phyloP scores from a whole-genome alignment of 1,139 yeast genomes.

The Blastobotrys ciferrii region DNA sequence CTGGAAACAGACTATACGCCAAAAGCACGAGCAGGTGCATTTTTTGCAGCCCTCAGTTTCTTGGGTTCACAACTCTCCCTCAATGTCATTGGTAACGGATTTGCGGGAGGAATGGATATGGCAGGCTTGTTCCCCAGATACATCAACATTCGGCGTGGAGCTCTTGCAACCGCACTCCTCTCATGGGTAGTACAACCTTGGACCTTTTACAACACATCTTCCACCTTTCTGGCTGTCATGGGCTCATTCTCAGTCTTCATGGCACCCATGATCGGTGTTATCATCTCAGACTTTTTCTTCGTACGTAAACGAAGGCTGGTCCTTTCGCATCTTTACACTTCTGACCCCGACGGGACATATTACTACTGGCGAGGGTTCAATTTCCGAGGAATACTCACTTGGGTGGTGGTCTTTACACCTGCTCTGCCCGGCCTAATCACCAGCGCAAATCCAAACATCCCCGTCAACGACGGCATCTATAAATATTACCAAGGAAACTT shows the following conservation, averaged over 20 bases:
- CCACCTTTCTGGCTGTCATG: constrained; percentile 46
- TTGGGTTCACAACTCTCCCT: constrained; percentile 48
- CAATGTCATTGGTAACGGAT: constrained; percentile 50
- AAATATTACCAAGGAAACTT: constrained; percentile 44
- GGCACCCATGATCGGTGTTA: constrained; percentile 46
- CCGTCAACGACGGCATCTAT: constrained; percentile 36
- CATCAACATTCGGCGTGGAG: constrained; percentile 52
- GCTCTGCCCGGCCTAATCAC: constrained; percentile 46
- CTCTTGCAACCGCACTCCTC: constrained; percentile 47
- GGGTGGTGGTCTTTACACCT: constrained; percentile 43
- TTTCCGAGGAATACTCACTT: constrained; percentile 44
- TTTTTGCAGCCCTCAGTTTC: constrained; percentile 48
- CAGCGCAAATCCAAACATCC: constrained; percentile 35
- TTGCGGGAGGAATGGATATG: constrained; percentile 54
- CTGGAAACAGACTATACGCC: constrained; percentile 20
- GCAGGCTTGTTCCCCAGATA: constrained; percentile 50
- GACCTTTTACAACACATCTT: constrained; percentile 46
- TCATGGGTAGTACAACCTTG: constrained; percentile 46
- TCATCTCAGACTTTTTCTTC: constrained; percentile 44
- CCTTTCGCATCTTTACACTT: constrained; percentile 41
- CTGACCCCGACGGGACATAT: constrained; percentile 40
- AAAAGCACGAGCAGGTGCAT: constrained; percentile 39
- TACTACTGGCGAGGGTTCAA: constrained; percentile 43
- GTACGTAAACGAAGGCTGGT: constrained; percentile 37
- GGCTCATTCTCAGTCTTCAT: constrained; percentile 46